Evolutionary conservation across 805 yeast genomes (phyloP).

Genomic region (Saccharomycopsis javanensis): DNA sequence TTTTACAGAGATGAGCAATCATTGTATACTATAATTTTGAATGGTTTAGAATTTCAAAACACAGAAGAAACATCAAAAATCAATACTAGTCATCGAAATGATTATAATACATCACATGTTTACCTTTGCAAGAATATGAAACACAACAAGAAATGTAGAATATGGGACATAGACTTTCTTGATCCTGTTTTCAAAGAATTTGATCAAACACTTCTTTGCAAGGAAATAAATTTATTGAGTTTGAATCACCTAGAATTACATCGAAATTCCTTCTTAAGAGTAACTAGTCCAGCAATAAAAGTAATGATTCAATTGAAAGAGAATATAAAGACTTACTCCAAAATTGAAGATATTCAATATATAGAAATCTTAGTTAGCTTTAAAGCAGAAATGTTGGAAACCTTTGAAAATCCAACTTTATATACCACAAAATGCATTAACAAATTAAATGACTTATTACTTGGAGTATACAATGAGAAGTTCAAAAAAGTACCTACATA

Average conservation of each 20-base stretch:
- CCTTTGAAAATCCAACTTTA: neutral
- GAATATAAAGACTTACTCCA: neutral
- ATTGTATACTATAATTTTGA: neutral
- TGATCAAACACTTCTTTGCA: neutral
- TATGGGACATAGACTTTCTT: neutral
- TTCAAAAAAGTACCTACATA: conserved; percentile 12
- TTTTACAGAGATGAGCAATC: neutral
- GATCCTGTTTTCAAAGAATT: neutral
- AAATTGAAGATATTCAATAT: neutral
- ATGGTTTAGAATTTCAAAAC: neutral
- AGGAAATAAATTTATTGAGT: neutral
- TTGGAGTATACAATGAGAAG: neutral
- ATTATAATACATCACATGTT: neutral
- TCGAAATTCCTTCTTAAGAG: neutral
- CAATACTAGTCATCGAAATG: neutral
- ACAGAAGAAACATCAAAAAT: neutral
- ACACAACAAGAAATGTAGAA: neutral
- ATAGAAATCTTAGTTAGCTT: neutral
- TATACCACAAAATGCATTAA: neutral
- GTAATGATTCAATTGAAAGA: neutral
- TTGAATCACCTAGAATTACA: neutral
- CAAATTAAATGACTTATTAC: neutral
- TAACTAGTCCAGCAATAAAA: neutral
- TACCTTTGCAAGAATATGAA: neutral
- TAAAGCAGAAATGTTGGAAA: neutral